Conservation (phyloP, 1,284 basidiomycete genomes). For the Heterobasidion irregulare region DNA sequence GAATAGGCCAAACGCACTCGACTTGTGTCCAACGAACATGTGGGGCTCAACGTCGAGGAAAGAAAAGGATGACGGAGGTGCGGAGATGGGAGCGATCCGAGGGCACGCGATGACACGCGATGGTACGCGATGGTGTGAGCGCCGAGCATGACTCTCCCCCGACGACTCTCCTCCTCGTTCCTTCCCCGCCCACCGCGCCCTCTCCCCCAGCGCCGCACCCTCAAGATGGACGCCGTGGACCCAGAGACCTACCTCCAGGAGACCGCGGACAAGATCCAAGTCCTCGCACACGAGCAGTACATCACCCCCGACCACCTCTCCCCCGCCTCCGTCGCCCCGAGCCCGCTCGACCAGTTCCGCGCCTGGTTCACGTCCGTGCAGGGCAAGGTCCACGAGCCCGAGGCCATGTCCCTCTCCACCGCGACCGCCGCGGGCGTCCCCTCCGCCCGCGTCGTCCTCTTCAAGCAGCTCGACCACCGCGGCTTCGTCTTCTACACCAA, state of each 20-base stretch:
- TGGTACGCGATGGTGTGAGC: too few relatives aligned
- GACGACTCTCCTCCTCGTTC: background rate
- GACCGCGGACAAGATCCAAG: conserved; percentile 44
- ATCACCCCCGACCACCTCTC: conserved; percentile 53
- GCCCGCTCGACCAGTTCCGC: conserved; percentile 79
- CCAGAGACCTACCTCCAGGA: conserved; percentile 16
- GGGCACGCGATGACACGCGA: too few relatives aligned
- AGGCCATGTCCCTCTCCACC: conserved; percentile 83
- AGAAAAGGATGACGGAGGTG: too few relatives aligned
- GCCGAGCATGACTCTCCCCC: too few relatives aligned
- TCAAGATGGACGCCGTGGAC: conserved; percentile 12
- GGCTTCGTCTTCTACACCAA: conserved; percentile 98
- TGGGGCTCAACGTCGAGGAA: too few relatives aligned
- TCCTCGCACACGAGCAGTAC: conserved; percentile 76
- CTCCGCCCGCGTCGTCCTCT: conserved; percentile 83
- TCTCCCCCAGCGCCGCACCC: background rate
- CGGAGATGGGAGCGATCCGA: too few relatives aligned
- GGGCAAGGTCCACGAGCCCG: conserved; percentile 68
- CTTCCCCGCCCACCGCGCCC: background rate
- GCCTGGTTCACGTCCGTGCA: conserved; percentile 73
- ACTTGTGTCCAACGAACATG: too few relatives aligned
- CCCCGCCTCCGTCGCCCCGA: conserved; percentile 45
- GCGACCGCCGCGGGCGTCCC: conserved; percentile 69
- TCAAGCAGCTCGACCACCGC: conserved; percentile 79
- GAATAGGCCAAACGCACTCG: too few relatives aligned